A percentile compares a stretch with the other conserved stretches of the same genome.
Evolutionary conservation across 441 rosid species (phyloP).

Genomic region (Populus hybrid): DNA sequence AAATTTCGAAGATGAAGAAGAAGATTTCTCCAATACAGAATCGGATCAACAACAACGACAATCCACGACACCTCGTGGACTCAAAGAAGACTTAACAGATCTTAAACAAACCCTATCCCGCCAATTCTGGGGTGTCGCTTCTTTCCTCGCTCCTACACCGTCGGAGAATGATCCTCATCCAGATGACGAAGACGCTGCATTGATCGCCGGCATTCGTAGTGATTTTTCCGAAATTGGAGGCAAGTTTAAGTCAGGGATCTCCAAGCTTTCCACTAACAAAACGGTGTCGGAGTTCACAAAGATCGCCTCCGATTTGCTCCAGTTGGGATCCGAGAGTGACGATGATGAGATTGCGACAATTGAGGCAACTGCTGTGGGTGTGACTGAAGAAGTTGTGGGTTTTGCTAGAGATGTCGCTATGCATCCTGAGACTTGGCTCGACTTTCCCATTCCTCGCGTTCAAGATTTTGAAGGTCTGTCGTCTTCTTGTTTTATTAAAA

Average conservation of each 20-base stretch:
- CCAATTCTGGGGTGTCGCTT: constrained; percentile 96
- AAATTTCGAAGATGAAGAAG: constrained; percentile 56
- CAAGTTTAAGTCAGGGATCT: constrained; percentile 71
- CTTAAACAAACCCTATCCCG: constrained; percentile 72
- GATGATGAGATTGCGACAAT: constrained; percentile 27
- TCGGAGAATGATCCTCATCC: constrained; percentile 15
- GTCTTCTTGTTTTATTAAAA: neutral
- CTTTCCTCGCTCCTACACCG: constrained; percentile 79
- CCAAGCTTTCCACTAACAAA: constrained; percentile 65
- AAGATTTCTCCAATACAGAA: constrained; percentile 1
- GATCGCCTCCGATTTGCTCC: constrained; percentile 79
- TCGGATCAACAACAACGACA: constrained; percentile 24
- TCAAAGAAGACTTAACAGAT: constrained; percentile 87
- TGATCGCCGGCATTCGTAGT: constrained; percentile 66
- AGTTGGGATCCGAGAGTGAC: constrained; percentile 55
- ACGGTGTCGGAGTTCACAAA: constrained; percentile 78
- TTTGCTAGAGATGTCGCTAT: constrained; percentile 68
- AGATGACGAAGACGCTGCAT: constrained; percentile 39
- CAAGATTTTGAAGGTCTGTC: constrained; percentile 55
- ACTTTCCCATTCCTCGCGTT: constrained; percentile 63
- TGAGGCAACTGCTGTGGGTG: constrained; percentile 45
- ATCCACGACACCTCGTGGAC: constrained; percentile 64
- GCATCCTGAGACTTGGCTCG: constrained; percentile 96
- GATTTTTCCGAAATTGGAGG: constrained; percentile 94
- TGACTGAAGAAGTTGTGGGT: constrained; percentile 70